Conservation (phyloP, 1,284 basidiomycete species). For the Fomitopsis palustris region DNA sequence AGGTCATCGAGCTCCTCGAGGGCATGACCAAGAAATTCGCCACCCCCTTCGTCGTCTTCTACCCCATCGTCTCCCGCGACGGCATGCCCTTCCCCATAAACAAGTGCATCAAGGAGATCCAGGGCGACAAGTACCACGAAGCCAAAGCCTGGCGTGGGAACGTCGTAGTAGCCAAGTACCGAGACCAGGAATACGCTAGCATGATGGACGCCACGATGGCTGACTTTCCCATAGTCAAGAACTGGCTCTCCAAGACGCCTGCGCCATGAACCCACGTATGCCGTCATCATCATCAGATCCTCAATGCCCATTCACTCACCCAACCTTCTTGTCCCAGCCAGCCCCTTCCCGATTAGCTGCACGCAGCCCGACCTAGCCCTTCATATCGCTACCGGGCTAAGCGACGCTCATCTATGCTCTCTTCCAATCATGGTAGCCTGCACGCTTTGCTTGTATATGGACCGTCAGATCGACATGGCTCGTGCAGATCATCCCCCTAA, state of each 20-base stretch:
- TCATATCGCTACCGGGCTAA: background rate
- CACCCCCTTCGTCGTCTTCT: conserved; percentile 76
- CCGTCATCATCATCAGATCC: conserved; percentile 8
- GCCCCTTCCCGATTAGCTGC: background rate
- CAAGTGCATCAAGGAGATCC: conserved; percentile 68
- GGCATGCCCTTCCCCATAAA: conserved; percentile 78
- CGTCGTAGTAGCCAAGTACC: conserved; percentile 72
- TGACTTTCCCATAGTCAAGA: conserved; percentile 75
- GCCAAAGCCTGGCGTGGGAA: conserved; percentile 73
- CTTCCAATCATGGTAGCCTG: background rate
- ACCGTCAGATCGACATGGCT: background rate
- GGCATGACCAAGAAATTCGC: conserved; percentile 74
- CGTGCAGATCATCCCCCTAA: background rate
- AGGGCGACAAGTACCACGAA: conserved; percentile 57
- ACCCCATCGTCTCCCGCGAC: conserved; percentile 68
- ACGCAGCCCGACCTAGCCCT: background rate
- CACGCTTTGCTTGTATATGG: background rate
- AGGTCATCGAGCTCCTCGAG: conserved; percentile 73
- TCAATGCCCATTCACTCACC: conserved; percentile 7
- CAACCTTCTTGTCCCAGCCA: background rate
- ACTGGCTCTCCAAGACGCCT: conserved; percentile 65
- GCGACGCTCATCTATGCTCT: background rate
- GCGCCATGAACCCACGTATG: conserved; percentile 33
- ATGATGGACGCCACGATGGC: conserved; percentile 75
- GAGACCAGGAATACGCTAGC: conserved; percentile 60